A percentile compares a stretch with the other conserved stretches of the same genome.
Conservation (phyloP, 805 yeast genomes). For the Saturnispora sanitii region DNA sequence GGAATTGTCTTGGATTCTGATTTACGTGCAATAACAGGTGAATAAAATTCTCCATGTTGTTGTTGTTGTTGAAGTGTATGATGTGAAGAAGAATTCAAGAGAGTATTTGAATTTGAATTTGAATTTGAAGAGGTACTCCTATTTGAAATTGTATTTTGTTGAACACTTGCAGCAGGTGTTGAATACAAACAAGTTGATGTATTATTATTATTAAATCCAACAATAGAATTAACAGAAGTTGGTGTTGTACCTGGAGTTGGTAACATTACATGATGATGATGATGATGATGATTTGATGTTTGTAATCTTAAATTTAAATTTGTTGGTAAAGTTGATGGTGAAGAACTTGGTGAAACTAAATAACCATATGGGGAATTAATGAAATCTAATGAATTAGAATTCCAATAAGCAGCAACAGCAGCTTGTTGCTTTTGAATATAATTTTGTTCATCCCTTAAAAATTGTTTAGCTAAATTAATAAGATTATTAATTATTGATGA, state of each 20-base stretch:
- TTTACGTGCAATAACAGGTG: constrained; percentile 1
- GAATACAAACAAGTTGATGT: constrained; percentile 1
- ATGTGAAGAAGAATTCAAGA: no score
- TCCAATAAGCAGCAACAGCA: constrained; percentile 3
- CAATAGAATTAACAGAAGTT: constrained; percentile 10
- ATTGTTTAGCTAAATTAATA: constrained; percentile 20
- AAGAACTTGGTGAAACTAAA: constrained; percentile 25
- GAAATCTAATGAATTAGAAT: neutral
- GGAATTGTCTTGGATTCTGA: neutral
- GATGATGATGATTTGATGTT: constrained; percentile 9
- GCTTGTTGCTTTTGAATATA: constrained; percentile 11
- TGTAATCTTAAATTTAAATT: constrained; percentile 20
- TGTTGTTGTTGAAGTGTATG: neutral
- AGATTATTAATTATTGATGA: constrained; percentile 20
- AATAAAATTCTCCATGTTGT: neutral
- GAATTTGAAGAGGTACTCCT: constrained; percentile 5
- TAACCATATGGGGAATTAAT: constrained; percentile 9
- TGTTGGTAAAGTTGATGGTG: constrained; percentile 19
- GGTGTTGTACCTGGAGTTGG: constrained; percentile 29
- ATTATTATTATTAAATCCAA: neutral
- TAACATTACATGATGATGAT: constrained; percentile 4
- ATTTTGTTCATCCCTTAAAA: constrained; percentile 18
- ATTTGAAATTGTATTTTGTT: constrained; percentile 3
- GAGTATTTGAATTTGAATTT: no score
- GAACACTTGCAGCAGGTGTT: constrained; percentile 3